Evolutionary conservation across 169 alveolate genomes (phyloP), one percentile per base, ranked within the genome.

Genomic region (Plasmodium gonderi): DNA sequence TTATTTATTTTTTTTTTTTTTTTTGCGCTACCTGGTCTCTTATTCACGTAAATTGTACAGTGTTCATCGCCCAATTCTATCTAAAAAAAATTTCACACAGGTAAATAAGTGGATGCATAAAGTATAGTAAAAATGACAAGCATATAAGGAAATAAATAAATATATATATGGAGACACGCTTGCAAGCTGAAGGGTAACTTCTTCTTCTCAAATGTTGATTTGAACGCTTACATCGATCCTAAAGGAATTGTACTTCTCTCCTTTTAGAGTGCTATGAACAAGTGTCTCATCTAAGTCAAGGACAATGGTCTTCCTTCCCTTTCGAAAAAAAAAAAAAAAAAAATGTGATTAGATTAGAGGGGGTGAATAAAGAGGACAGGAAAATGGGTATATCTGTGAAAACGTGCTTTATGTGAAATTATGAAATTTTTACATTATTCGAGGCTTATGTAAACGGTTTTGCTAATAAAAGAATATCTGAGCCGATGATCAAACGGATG

Each of bases 261-360:
- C 94, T 23, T 74, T 76, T 72, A 95, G 90, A 17, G 96, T 80
- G 75, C 96, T 94, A 49, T 94, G 97, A 75, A 95, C 94, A 60
- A 95, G 94, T n/a, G 97, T 95, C 82, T 95, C 97, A 47, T 95
- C 97, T 29, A 95, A 82, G 44, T 95, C 97, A 64, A 95, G 83
- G 7, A 95, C 97, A 12, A 95, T 60, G 12, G 97, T 95, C 72
- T 94, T 95, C 65, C 69, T 95, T 33, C 97, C 96, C 95, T 92
- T 80, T 42, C 1, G 26, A 40, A 47, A 40, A 64, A 80, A 40
- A 29, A 20, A 60, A 80, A 64, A 38, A 38, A 7, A n/a, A 75
- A 75, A 80, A 38, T 12, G n/a, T 7, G 33, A 23, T 20, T 23
- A 23, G 36, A 60, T 60, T 23, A 23, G 26, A 60, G 17, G 72